Conservation (phyloP, 169 alveolate genomes). For the Besnoitia besnoiti region DNA sequence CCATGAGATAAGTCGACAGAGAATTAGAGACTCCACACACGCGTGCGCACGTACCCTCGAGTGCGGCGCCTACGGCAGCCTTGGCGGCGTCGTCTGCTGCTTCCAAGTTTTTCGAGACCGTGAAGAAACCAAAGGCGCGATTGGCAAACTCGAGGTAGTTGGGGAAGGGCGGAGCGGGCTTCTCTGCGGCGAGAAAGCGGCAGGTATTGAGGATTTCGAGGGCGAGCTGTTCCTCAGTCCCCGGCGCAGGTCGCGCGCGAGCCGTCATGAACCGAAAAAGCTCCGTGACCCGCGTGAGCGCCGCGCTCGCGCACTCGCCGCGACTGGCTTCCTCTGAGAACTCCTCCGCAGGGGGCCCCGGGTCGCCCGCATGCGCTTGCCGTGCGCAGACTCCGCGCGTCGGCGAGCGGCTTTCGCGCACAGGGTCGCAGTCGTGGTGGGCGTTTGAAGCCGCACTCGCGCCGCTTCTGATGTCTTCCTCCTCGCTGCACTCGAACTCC, state of each 20-base stretch:
- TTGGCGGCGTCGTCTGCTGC: neutral
- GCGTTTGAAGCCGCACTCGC: no score
- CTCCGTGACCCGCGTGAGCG: neutral
- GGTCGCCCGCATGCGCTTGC: no score
- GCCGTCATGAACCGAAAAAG: neutral
- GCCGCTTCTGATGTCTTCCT: no score
- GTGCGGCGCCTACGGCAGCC: neutral
- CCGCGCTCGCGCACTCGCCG: neutral
- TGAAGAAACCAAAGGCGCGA: neutral
- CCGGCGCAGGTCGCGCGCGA: neutral
- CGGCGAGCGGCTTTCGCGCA: no score
- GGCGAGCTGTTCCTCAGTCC: neutral
- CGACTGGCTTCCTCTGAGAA: neutral
- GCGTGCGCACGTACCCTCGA: neutral
- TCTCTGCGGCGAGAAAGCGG: neutral
- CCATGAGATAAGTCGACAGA: no score
- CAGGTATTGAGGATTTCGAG: neutral
- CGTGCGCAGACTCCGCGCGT: no score
- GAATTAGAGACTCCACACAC: no score
- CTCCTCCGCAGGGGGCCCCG: no score
- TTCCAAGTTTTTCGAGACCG: neutral
- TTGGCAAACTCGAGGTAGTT: neutral
- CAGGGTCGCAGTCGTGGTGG: no score
- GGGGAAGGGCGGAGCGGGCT: neutral
- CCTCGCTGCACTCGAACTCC: no score